Conservation (phyloP, 148 eudicot genomes). For the Vaccinium darrowii region DNA sequence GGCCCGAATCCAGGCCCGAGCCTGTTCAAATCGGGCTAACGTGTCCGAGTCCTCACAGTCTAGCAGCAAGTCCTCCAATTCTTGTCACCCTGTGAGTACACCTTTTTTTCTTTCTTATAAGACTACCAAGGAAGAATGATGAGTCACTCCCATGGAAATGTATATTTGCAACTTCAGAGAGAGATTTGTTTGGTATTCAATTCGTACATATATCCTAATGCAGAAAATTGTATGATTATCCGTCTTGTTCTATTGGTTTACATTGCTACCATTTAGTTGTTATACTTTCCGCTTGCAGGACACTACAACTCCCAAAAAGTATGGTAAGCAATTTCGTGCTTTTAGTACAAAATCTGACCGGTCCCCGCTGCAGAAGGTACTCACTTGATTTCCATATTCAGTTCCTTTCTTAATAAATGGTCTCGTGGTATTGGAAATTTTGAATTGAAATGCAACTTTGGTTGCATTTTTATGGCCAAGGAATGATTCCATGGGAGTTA, state of each 20-base stretch:
- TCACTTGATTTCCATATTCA: not conserved
- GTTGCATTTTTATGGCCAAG: not conserved
- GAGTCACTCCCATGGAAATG: not conserved
- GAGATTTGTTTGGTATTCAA: not conserved
- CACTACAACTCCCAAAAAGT: slow-evolving; percentile 9
- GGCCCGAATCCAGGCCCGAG: slow-evolving; percentile 86
- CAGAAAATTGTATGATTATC: not conserved
- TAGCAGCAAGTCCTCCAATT: slow-evolving; percentile 29
- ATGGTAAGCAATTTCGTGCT: slow-evolving; percentile 15
- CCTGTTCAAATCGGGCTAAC: slow-evolving; percentile 55
- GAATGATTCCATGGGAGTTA: not conserved
- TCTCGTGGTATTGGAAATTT: not conserved
- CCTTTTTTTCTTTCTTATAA: not conserved
- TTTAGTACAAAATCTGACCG: slow-evolving; percentile 10
- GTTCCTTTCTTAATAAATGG: not conserved
- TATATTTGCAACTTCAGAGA: not conserved
- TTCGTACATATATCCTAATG: not conserved
- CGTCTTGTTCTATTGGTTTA: not conserved
- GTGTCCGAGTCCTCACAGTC: slow-evolving; percentile 38
- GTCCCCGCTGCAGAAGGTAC: slow-evolving; percentile 19
- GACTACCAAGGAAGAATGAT: not conserved
- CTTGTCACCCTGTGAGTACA: slow-evolving; percentile 41
- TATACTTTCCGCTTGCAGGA: slow-evolving; percentile 17
- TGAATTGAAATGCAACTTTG: not conserved
- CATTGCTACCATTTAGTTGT: not conserved